phyloP scores from a whole-genome alignment of 2,329 filamentous ascomycete species.

The Trichophyton mentagrophytes region DNA sequence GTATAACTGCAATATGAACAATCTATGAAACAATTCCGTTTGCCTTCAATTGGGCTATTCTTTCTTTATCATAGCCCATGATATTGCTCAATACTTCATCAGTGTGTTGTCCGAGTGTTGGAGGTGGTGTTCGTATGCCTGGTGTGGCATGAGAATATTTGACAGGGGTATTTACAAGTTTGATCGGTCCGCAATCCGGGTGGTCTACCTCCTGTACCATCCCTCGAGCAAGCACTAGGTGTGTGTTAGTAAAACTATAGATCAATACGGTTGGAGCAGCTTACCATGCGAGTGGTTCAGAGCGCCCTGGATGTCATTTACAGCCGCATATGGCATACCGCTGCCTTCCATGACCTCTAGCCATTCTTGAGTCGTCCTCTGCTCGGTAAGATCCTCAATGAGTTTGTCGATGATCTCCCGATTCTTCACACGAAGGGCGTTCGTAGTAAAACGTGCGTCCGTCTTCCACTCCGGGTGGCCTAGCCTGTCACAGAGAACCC shows the following conservation, averaged over 20 bases:
- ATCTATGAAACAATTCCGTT: constrained; percentile 52
- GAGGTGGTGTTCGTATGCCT: constrained; percentile 62
- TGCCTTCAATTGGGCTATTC: constrained; percentile 50
- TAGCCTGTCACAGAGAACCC: constrained; percentile 45
- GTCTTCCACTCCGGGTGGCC: constrained; percentile 46
- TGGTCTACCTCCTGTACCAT: constrained; percentile 91
- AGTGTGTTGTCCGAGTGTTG: constrained; percentile 77
- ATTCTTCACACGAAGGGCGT: constrained; percentile 49
- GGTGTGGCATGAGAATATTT: constrained; percentile 82
- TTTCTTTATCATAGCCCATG: constrained; percentile 45
- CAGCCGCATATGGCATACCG: constrained; percentile 85
- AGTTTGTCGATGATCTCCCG: constrained; percentile 62
- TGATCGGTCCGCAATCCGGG: constrained; percentile 67
- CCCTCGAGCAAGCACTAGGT: constrained; percentile 52
- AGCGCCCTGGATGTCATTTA: constrained; percentile 82
- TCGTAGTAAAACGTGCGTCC: constrained; percentile 46
- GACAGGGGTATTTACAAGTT: constrained; percentile 84
- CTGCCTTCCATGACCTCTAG: constrained; percentile 73
- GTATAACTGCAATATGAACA: too few species aligned
- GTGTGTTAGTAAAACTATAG: constrained; percentile 4
- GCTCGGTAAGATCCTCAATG: constrained; percentile 62
- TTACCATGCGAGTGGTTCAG: constrained; percentile 72
- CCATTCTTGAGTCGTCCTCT: constrained; percentile 80
- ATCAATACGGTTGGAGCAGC: constrained; percentile 12
- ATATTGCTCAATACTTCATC: constrained; percentile 57